Percentiles rank a stretch among this genome's conserved stretches.
These are phyloP conservation scores for Claviceps africana DNA, from an alignment of 2,329 filamentous ascomycete genomes.

Conservation along the genomic window DNA sequence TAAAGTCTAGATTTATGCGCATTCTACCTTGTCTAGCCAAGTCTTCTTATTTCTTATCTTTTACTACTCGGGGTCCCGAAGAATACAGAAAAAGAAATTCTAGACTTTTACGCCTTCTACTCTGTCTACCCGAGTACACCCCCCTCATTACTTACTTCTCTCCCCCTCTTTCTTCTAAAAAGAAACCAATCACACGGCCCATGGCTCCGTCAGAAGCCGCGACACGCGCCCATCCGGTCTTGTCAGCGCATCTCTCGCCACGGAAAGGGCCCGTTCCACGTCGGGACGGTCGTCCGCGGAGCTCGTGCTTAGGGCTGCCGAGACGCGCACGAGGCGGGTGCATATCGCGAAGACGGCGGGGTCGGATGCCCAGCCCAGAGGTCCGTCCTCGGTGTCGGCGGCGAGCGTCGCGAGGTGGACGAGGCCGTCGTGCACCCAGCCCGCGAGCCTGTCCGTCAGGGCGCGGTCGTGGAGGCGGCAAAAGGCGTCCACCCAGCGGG, in stretches of 20 bases:
- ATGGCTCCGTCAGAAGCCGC: constrained; percentile 13
- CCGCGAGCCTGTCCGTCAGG: constrained; percentile 18
- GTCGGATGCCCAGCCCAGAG: constrained; percentile 60
- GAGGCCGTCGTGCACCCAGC: constrained; percentile 40
- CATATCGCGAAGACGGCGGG: constrained; percentile 52
- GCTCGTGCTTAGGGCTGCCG: constrained; percentile 18
- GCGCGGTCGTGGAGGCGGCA: constrained; percentile 12
- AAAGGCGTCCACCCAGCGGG: constrained; percentile 50
- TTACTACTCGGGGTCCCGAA: too few relatives aligned
- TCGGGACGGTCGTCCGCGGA: not conserved
- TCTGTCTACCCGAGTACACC: not conserved
- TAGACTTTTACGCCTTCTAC: not conserved
- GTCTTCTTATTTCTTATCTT: too few relatives aligned
- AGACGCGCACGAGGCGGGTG: constrained; percentile 29
- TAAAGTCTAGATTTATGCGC: too few relatives aligned
- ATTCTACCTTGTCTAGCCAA: too few relatives aligned
- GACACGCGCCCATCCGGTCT: constrained; percentile 12
- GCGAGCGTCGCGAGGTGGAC: constrained; percentile 22
- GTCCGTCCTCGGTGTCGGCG: constrained; percentile 37
- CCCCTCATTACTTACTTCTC: too few relatives aligned
- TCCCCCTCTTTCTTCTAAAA: not conserved
- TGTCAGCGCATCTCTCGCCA: constrained; percentile 3
- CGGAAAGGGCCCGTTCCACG: constrained; percentile 7
- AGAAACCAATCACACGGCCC: not conserved
- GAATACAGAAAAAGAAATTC: not conserved